Conservation (phyloP, 805 yeast species). For the Sporopachydermia quercuum region DNA sequence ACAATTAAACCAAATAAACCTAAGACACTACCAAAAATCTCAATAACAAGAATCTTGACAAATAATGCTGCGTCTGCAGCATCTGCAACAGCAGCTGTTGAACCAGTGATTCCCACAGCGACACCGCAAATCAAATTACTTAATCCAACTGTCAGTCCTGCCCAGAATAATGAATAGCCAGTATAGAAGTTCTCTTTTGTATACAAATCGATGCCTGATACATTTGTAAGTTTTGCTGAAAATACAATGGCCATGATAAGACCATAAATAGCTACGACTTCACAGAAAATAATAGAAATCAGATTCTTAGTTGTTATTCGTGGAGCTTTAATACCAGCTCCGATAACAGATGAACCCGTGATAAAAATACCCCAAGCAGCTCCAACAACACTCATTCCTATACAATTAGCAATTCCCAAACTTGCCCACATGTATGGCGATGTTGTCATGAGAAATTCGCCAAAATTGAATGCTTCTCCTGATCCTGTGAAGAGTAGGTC, state of each 20-base stretch:
- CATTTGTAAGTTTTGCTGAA: constrained; percentile 69
- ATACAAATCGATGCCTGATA: constrained; percentile 41
- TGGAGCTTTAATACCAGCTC: constrained; percentile 98
- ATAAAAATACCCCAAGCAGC: constrained; percentile 99
- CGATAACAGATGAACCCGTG: constrained; percentile 86
- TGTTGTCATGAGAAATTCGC: constrained; percentile 66
- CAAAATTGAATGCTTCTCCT: constrained; percentile 86
- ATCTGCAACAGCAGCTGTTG: constrained; percentile 96
- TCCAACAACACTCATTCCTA: constrained; percentile 89
- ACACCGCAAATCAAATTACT: constrained; percentile 92
- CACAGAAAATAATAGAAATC: constrained; percentile 95
- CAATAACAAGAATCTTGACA: constrained; percentile 91
- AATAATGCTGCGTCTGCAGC: constrained; percentile 94
- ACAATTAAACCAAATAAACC: constrained; percentile 95
- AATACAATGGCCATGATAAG: constrained; percentile 95
- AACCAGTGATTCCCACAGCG: constrained; percentile 93
- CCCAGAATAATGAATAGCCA: constrained; percentile 95
- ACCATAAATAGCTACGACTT: constrained; percentile 97
- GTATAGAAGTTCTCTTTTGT: constrained; percentile 85
- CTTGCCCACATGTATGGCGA: constrained; percentile 98
- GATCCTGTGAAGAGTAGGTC: constrained; percentile 77
- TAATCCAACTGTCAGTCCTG: constrained; percentile 89
- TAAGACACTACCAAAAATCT: constrained; percentile 91
- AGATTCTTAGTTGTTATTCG: constrained; percentile 94
- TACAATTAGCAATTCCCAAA: constrained; percentile 78